These are phyloP conservation scores for Chromosphaera perkinsii DNA, from an alignment of 208 protist species.

Conservation along the genomic window DNA sequence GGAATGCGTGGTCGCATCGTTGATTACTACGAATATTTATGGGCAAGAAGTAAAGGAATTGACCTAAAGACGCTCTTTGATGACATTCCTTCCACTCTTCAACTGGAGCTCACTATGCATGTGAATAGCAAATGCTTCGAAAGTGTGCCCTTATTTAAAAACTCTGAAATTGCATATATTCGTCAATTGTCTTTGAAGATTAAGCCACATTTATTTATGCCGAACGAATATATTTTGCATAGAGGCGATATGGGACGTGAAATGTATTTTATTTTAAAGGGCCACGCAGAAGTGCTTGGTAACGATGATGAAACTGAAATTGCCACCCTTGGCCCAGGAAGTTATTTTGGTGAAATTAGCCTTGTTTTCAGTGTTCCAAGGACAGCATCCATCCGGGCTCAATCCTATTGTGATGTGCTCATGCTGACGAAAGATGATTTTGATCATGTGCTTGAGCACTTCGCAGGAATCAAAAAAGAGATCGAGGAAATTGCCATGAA, in stretches of 20 bases:
- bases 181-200: too few species aligned
- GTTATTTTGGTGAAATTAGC: not conserved
- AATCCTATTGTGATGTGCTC: not conserved
- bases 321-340: not conserved
- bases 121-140: too few species aligned
- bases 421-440: not conserved
- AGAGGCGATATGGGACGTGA: not conserved
- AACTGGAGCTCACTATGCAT: too few species aligned
- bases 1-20: not conserved
- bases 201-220: slow-evolving; percentile 4
- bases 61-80: too few species aligned
- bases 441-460: too few species aligned
- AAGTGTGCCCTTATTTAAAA: too few species aligned
- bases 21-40: not conserved
- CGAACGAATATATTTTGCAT: not conserved
- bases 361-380: not conserved
- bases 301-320: not conserved
- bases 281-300: not conserved
- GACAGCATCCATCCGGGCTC: not conserved
- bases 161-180: too few species aligned
- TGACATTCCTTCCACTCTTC: too few species aligned
- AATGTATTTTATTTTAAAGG: not conserved
- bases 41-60: too few species aligned
- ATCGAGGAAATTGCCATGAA: too few species aligned
- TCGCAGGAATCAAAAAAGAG: too few species aligned